Conservation (phyloP, 2,329 filamentous ascomycete species). For the Polytolypa hystricis region DNA sequence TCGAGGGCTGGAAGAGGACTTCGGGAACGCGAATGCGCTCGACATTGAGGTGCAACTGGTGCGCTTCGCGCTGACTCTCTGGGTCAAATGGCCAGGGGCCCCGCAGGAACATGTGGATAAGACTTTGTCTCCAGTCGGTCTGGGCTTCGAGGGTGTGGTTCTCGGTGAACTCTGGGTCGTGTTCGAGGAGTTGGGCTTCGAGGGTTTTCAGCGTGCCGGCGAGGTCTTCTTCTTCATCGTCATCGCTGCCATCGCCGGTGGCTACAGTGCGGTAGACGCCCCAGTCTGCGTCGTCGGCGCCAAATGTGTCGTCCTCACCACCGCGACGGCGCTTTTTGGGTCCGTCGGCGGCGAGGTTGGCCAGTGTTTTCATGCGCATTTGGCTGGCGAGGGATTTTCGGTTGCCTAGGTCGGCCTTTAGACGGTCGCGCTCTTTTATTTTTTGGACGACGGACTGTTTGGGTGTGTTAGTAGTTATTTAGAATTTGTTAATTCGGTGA, state of each 20-base stretch:
- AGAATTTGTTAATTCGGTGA: slow-evolving; percentile 1
- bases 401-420: slow-evolving; percentile 91
- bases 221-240: slow-evolving; percentile 87
- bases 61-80: slow-evolving; percentile 65
- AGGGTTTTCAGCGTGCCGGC: slow-evolving; percentile 60
- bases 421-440: slow-evolving; percentile 85
- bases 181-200: slow-evolving; percentile 72
- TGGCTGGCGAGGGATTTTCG: slow-evolving; percentile 92
- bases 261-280: slow-evolving; percentile 90
- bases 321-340: slow-evolving; percentile 74
- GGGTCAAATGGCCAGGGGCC: slow-evolving; percentile 79
- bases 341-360: slow-evolving; percentile 84
- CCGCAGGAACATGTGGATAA: slow-evolving; percentile 80
- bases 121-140: slow-evolving; percentile 85
- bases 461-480: background rate
- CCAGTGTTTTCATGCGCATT: slow-evolving; percentile 96
- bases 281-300: slow-evolving; percentile 96
- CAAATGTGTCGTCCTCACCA: slow-evolving; percentile 92
- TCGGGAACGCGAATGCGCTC: slow-evolving; percentile 91
- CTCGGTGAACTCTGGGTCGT: slow-evolving; percentile 83
- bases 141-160: slow-evolving; percentile 86
- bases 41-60: slow-evolving; percentile 91
- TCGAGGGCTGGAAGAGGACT: slow-evolving; percentile 82
- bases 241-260: slow-evolving; percentile 64
- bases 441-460: slow-evolving; percentile 55